Percentiles rank a stretch among this genome's conserved stretches.
phyloP scores from a whole-genome alignment of 148 eudicot genomes.

The Rhododendron kiyosumense region DNA sequence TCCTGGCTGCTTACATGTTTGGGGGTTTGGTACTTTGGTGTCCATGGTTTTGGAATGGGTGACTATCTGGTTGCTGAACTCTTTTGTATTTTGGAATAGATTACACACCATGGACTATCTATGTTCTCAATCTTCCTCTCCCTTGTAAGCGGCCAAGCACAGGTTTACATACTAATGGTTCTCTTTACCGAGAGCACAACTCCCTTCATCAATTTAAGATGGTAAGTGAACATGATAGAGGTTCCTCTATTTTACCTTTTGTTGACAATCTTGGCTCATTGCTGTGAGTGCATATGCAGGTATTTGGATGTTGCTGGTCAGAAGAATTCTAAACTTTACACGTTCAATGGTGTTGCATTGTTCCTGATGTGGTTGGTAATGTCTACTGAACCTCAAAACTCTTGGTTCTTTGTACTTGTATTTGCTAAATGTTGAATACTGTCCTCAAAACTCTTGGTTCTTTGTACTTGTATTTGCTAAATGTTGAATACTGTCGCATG shows the following conservation, averaged over 20 bases:
- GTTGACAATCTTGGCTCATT: background rate
- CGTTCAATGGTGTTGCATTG: constrained; percentile 70
- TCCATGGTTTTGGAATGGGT: background rate
- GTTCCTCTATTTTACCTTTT: background rate
- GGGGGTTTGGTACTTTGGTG: background rate
- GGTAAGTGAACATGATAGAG: constrained; percentile 35
- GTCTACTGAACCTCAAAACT: constrained; percentile 4
- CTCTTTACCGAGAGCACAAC: constrained; percentile 86
- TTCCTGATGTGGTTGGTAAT: constrained; percentile 93
- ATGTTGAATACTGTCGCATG: background rate
- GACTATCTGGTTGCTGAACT: background rate
- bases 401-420: background rate
- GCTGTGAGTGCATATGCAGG: constrained; percentile 39
- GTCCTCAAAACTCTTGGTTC: background rate
- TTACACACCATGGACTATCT: constrained; percentile 82
- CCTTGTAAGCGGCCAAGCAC: constrained; percentile 62
- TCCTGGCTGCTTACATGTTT: background rate
- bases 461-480: background rate
- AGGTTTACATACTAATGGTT: constrained; percentile 67
- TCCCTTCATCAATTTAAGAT: constrained; percentile 89
- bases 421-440: background rate
- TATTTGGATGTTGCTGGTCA: constrained; percentile 73
- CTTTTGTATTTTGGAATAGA: constrained; percentile 31
- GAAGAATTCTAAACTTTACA: constrained; percentile 70
- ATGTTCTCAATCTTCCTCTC: constrained; percentile 55